Evolutionary conservation across 2,329 filamentous ascomycete genomes (phyloP), one percentile per base, ranked within the genome.

Genomic region (Dissoconium aciculare): DNA sequence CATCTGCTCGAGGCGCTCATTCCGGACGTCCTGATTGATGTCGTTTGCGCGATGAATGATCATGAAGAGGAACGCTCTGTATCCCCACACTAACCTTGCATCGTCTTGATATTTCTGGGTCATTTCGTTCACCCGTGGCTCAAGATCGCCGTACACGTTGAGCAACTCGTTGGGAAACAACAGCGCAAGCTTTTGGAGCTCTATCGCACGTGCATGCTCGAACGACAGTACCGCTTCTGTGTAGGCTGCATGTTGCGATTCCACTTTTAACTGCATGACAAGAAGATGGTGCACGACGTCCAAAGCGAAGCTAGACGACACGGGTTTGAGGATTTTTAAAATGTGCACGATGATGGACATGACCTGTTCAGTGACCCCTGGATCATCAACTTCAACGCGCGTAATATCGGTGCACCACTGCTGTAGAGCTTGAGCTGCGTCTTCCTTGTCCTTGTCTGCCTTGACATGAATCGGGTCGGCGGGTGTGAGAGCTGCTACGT

Each of bases 141-240:
- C 81, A 15, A 98, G 70, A 44, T 89, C 73, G 35, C 87, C 78
- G 51, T 94, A 95, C 15, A 85, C 58, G 58, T 78, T 70, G 45
- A 89, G 66, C 38, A 98, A 74, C 50, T 92, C 78, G 52, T 95
- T 81, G 0, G 89, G 78, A 67, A 94, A 93, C 46, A 84, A 82
- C 38, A 81, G 74, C 5, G 87, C 87, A 24, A 98, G 64, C 34
- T 85, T 72, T 47, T 93, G 84, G 36, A 95, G 65, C 54, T 98
- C 87, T 33, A 83, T 68, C 55, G 84, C 83, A 45, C 82, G 80
- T 47, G 91, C 72, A 3, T 70, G 71, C 51, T 94, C 84, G 11
- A 98, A 66, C 35, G 91, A 82, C 49, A 85, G 89, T 19, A 94
- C 79, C 1, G 85, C 77, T 41, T 95, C 89, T 10, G 80, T 84